Evolutionary conservation across 495 filamentous ascomycete genomes (phyloP).

Genomic region (Achaetomiella virescens): DNA sequence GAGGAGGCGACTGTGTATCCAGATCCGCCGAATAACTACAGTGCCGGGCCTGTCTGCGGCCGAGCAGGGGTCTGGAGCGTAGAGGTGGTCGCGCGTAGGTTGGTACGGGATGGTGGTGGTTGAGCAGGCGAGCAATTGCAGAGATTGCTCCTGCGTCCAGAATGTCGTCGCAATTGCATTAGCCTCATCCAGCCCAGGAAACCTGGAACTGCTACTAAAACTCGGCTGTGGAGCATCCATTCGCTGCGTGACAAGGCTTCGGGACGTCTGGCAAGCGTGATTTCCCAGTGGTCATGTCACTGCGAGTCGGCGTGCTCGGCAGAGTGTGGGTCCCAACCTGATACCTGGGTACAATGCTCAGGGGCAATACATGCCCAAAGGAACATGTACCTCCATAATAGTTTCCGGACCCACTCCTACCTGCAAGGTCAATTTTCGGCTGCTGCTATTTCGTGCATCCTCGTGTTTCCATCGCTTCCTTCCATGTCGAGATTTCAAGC

Average conservation of each 20-base stretch:
- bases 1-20: background rate
- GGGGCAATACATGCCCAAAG: too few species aligned
- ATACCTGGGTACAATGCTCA: background rate
- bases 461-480: background rate
- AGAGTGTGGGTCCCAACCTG: background rate
- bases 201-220: slow-evolving; percentile 16
- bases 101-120: slow-evolving; percentile 8
- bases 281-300: slow-evolving; percentile 2
- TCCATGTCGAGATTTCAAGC: background rate
- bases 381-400: background rate
- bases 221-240: slow-evolving; percentile 10
- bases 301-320: background rate
- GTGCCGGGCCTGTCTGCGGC: background rate
- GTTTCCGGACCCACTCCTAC: background rate
- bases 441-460: background rate
- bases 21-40: background rate
- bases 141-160: slow-evolving; percentile 18
- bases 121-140: slow-evolving; percentile 14
- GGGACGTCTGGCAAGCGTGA: slow-evolving; percentile 4
- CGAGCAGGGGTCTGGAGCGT: slow-evolving; percentile 5
- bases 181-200: slow-evolving; percentile 4
- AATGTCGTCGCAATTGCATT: slow-evolving; percentile 19
- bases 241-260: background rate
- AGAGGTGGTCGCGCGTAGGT: background rate
- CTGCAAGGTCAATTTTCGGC: background rate